A percentile compares a stretch with the other conserved stretches of the same genome.
These are phyloP conservation scores for Brachypodium distachyon DNA, from an alignment of 202 grass and related monocot genomes.

Conservation along the genomic window DNA sequence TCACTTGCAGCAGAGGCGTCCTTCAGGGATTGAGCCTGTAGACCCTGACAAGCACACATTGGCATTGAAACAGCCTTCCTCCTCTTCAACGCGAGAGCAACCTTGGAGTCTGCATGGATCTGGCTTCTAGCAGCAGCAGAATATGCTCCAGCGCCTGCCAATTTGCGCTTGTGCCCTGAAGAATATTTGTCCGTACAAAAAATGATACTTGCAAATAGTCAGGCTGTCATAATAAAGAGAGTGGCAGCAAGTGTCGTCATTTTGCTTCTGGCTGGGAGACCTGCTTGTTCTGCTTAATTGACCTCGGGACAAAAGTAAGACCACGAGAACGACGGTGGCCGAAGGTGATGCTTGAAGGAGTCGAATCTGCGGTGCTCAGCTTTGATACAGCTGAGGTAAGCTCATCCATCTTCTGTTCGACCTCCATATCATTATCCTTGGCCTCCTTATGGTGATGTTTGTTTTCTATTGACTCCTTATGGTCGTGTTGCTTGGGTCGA, in stretches of 20 bases:
- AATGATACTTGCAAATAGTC: neutral
- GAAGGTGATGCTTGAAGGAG: constrained; percentile 49
- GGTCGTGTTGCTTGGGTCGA: constrained; percentile 27
- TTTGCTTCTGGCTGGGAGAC: constrained; percentile 35
- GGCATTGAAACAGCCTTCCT: too few relatives aligned
- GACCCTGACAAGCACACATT: too few relatives aligned
- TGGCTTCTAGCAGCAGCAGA: too few relatives aligned
- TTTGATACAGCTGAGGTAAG: constrained; percentile 57
- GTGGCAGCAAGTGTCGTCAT: neutral
- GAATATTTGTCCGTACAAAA: neutral
- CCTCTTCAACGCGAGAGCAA: too few relatives aligned
- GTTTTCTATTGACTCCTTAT: constrained; percentile 12
- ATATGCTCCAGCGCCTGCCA: too few relatives aligned
- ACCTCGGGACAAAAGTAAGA: constrained; percentile 73
- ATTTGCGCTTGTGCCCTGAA: too few relatives aligned
- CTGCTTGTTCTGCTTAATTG: constrained; percentile 57
- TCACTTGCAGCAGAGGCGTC: too few relatives aligned
- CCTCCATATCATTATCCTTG: constrained; percentile 53
- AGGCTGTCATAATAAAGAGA: neutral
- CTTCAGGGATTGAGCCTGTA: too few relatives aligned
- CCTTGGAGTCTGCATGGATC: neutral
- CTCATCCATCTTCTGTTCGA: constrained; percentile 57
- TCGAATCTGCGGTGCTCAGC: constrained; percentile 53
- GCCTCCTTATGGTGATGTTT: constrained; percentile 9
- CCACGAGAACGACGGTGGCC: constrained; percentile 54